Evolutionary conservation across 768 basidiomycete genomes (phyloP), one percentile per base, ranked within the genome.

Genomic region (Boletus pseudopeckii): DNA sequence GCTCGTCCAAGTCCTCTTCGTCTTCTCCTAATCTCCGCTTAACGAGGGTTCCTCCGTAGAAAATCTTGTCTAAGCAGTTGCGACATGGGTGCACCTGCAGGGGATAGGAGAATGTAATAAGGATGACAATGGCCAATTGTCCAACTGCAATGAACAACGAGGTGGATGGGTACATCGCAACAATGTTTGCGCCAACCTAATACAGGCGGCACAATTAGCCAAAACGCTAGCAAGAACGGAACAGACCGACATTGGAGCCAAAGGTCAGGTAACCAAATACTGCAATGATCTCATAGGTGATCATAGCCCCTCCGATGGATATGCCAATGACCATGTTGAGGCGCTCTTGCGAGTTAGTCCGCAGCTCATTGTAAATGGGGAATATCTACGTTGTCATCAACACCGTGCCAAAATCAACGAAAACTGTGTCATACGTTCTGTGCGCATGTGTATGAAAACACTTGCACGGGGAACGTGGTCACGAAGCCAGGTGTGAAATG

Each of bases 11-110:
- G 10, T 77, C 78, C 17, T 74, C 78, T 18, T 71, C 78, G 5
- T 76, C 77, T 5, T 75, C 77, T n/a, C 75, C 77, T n/a, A 69
- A 74, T 33, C 67, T 64, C 39, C 64, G 65, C 48, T 76, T 77
- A 28, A 57, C 61, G 1, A 70, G 58, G 22, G 74, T 70, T 10
- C 73, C 73, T 3, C 75, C 64, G 55, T 79, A 74, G 71, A 94
- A 85, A n/a, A 95, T 85, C 72, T 96, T 93, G 74, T 95, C 91
- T 41, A 98, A 74, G 62, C 90, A 93, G 64, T 88, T 90, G 50
- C 97, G 80, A 66, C 93, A 96, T 1, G 97, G 97, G 50, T 93
- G 88, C 5, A 96, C 87, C 72, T 98, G 97, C 48, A 99, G 69
- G 0, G 97, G 95, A 70, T 99, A 96, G 17, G 91, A 93, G 64